Evolutionary conservation across 2,329 filamentous ascomycete species (phyloP).

Genomic region (Thermomyces lanuginosus): DNA sequence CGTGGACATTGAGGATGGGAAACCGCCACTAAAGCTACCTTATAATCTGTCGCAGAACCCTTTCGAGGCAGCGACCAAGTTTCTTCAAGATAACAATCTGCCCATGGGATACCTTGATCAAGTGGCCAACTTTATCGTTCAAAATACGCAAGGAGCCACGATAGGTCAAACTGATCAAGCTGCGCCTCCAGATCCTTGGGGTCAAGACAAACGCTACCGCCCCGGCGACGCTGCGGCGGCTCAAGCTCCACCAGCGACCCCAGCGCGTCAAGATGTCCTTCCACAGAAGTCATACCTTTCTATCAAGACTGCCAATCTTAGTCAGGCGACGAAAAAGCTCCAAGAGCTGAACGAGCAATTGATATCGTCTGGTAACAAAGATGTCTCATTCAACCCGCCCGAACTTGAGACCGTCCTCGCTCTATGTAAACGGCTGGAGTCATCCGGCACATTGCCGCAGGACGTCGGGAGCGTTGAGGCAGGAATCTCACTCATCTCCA

Average conservation of each 20-base stretch:
- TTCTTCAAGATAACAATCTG: slow-evolving; percentile 75
- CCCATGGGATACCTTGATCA: slow-evolving; percentile 77
- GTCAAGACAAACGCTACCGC: slow-evolving; percentile 60
- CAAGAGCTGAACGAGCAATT: slow-evolving; percentile 53
- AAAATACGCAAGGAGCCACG: slow-evolving; percentile 75
- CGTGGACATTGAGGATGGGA: slow-evolving; percentile 88
- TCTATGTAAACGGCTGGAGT: slow-evolving; percentile 48
- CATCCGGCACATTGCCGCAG: slow-evolving; percentile 13
- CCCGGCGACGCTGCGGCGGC: slow-evolving; percentile 46
- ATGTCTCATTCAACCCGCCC: slow-evolving; percentile 53
- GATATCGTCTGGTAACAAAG: slow-evolving; percentile 54
- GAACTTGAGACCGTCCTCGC: slow-evolving; percentile 48
- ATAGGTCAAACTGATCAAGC: slow-evolving; percentile 45
- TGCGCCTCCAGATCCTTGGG: slow-evolving; percentile 51
- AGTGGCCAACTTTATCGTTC: slow-evolving; percentile 79
- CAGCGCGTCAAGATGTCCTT: slow-evolving; percentile 42
- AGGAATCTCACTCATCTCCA: slow-evolving; percentile 49
- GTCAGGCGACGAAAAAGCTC: slow-evolving; percentile 60
- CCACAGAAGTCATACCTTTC: slow-evolving; percentile 67
- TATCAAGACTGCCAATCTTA: slow-evolving; percentile 55
- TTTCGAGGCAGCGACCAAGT: slow-evolving; percentile 80
- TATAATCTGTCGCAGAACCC: slow-evolving; percentile 87
- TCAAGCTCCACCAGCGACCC: slow-evolving; percentile 16
- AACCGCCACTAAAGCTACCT: slow-evolving; percentile 80
- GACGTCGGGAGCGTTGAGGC: slow-evolving; percentile 35